Percentiles rank a stretch among this genome's conserved stretches.
phyloP scores from a whole-genome alignment of 2,329 filamentous ascomycete species.

The Tetracladium maxilliforme region DNA sequence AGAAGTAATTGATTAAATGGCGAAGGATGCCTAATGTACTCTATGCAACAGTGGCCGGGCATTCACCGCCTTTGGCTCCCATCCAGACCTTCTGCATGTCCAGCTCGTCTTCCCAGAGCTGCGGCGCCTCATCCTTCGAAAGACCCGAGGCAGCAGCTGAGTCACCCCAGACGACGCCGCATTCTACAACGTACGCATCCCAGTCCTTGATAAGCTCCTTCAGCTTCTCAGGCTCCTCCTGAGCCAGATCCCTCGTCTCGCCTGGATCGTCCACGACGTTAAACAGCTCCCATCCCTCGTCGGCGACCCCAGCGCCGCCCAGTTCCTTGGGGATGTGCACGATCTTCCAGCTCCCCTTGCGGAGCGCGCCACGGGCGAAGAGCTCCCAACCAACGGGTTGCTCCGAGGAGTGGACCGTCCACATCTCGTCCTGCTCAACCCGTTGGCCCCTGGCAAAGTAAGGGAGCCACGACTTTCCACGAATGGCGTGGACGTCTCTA shows the following conservation, averaged over 20 bases:
- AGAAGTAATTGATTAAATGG: too few relatives aligned
- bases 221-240: constrained; percentile 24
- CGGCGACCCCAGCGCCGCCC: constrained; percentile 15
- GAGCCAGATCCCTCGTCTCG: constrained; percentile 29
- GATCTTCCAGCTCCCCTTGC: constrained; percentile 40
- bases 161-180: constrained; percentile 29
- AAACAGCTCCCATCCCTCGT: constrained; percentile 41
- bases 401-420: constrained; percentile 6
- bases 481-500: constrained; percentile 5
- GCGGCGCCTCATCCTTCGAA: constrained; percentile 1
- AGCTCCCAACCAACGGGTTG: constrained; percentile 15
- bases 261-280: constrained; percentile 34
- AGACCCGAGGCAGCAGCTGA: constrained; percentile 3
- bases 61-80: constrained; percentile 3
- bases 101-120: constrained; percentile 4
- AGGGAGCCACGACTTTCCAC: constrained; percentile 7
- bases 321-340: constrained; percentile 40
- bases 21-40: too few relatives aligned
- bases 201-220: constrained; percentile 33
- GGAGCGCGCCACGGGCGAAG: constrained; percentile 25
- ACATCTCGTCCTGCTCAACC: constrained; percentile 7
- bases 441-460: constrained; percentile 3
- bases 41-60: too few relatives aligned
- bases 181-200: constrained; percentile 43
- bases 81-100: constrained; percentile 6